Percentiles rank a stretch among this genome's conserved stretches.
These are phyloP conservation scores for Pseudogymnoascus sp. DNA, from an alignment of 2,329 filamentous ascomycete species.

Conservation along the genomic window DNA sequence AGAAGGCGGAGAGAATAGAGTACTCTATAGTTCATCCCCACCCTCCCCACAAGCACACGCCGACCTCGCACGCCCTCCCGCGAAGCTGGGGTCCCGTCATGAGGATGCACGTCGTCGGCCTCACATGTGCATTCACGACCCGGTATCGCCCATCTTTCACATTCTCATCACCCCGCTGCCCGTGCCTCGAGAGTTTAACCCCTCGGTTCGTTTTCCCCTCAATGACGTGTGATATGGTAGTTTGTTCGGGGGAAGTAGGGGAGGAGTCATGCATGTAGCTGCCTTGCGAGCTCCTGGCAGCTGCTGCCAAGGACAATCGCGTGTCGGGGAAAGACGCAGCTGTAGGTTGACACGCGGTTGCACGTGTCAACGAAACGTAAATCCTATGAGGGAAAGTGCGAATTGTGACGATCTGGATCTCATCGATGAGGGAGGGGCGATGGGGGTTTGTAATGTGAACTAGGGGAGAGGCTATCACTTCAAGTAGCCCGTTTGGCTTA, in stretches of 20 bases:
- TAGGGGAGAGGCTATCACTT: background rate
- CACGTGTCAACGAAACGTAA: background rate
- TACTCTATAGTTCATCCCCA: background rate
- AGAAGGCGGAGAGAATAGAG: background rate
- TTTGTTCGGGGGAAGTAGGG: background rate
- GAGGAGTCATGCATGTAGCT: background rate
- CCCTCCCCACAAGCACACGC: background rate
- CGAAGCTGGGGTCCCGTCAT: background rate
- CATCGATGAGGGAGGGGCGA: background rate
- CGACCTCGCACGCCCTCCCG: conserved; percentile 4
- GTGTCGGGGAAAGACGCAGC: background rate
- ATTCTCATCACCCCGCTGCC: background rate
- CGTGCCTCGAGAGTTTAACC: background rate
- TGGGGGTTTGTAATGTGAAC: background rate
- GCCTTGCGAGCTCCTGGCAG: background rate
- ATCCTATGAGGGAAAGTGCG: background rate
- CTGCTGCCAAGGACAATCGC: background rate
- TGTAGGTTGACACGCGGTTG: background rate
- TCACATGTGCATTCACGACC: background rate
- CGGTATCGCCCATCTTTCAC: conserved; percentile 1
- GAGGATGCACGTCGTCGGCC: background rate
- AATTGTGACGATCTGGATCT: background rate
- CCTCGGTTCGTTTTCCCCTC: background rate
- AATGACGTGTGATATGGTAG: too few species aligned
- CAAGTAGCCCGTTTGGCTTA: conserved; percentile 14